Base-by-base conservation (phyloP, 1,139 yeast species). In the Blastobotrys proliferans region DNA sequence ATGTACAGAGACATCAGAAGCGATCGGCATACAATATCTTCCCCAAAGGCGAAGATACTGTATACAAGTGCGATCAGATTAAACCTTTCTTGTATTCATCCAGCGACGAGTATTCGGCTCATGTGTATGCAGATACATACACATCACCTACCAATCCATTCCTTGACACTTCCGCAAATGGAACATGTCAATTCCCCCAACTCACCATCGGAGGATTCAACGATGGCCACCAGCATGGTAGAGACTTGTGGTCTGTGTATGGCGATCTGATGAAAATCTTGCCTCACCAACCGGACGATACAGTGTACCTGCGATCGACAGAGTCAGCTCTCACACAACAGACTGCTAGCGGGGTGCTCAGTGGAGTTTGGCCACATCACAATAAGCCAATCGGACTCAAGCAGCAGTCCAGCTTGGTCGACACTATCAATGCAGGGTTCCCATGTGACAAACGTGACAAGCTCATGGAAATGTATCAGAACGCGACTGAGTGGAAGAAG, bases 1-100 rank as follows among this genome's bases (percentile, higher is more conserved):
- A 65, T 31, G 54, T 67, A 19, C 72, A 68, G 47, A 60, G 72
- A 36, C 72, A 68, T 46, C 72, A 68, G 46, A 65, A 64, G 45
- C 59, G 72, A 44, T 65, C 72, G 1, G 64, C 70, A 10, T 68
- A 68, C 49, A 68, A 68, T 46, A 46, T 60, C 25, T 57, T 64
- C 33, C 68, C 70, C 20, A 49, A 55, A 24, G 61, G 51, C 30
- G 55, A 45, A 21, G 58, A 59, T 36, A 48, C 48, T 25, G 18
- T 50, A 13, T 49, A 48, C n/a, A 47, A 53, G 38, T 63, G 67
- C 45, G 56, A 51, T 34, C 61, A 65, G 39, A 51, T 61, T 13
- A 44, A 53, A 37, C 60, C 57, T 26, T 56, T 51, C 34, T 49
- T 51, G 6, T 51, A 51, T 18, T 51, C 56, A 20, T 45, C 45